Percentiles rank a stretch among this genome's conserved stretches.
phyloP scores from a whole-genome alignment of 345 rosid species.

The Camelina sativa region DNA sequence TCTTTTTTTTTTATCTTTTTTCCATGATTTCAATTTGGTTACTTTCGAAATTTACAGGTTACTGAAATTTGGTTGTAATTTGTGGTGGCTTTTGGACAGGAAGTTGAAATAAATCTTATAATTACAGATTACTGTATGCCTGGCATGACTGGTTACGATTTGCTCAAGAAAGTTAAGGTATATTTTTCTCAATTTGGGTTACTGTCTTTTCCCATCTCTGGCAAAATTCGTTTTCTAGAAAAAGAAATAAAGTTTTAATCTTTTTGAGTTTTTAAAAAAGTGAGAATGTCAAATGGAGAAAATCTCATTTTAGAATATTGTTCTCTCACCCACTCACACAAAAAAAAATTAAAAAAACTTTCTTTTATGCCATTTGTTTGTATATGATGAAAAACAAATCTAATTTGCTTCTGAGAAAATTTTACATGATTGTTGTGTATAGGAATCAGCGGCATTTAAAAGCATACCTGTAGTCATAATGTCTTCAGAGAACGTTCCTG shows the following conservation, averaged over 20 bases:
- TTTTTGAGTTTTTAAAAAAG: background rate
- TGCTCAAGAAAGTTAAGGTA: slow-evolving; percentile 83
- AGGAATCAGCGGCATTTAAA: slow-evolving; percentile 71
- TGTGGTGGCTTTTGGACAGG: slow-evolving; percentile 36
- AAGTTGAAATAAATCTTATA: slow-evolving; percentile 68
- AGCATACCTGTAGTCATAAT: slow-evolving; percentile 89
- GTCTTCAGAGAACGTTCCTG: slow-evolving; percentile 91
- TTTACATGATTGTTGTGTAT: slow-evolving; percentile 26
- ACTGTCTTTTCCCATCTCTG: slow-evolving; percentile 36
- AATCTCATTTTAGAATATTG: slow-evolving; percentile 36
- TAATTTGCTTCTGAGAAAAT: slow-evolving; percentile 17
- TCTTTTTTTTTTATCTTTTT: background rate
- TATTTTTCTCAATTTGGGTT: slow-evolving; percentile 8
- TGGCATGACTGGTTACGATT: slow-evolving; percentile 97
- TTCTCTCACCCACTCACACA: slow-evolving; percentile 13
- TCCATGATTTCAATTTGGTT: background rate
- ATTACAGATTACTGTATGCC: slow-evolving; percentile 99
- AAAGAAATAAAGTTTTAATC: slow-evolving; percentile 24
- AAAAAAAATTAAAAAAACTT: background rate
- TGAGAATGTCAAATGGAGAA: slow-evolving; percentile 34
- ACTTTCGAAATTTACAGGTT: background rate
- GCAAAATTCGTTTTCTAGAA: slow-evolving; percentile 39
- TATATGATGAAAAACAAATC: background rate
- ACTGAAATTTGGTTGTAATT: background rate
- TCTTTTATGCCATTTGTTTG: slow-evolving; percentile 3